Base-by-base conservation (phyloP, 192 early-diverging fungal species). In the Phlyctochytrium arcticum region DNA sequence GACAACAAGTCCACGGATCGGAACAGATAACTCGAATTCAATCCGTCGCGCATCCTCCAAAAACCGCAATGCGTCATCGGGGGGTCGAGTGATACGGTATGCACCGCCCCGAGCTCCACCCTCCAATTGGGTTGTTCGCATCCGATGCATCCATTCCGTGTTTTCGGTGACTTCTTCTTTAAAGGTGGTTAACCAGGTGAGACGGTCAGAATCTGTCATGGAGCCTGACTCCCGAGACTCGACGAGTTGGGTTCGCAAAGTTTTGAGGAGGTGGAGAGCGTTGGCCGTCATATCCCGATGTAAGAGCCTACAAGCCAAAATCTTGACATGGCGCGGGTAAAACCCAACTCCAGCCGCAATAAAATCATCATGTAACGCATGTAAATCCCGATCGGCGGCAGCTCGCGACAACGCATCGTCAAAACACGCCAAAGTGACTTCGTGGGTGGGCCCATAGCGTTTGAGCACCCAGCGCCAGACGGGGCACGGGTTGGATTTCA, bases 241-340 rank as follows among this genome's bases (percentile, higher is more conserved):
- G 21, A 23, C 19, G 15, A 77, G 51, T 56, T 82, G 80, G n/a
- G 58, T 42, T 6, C 62, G 33, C 66, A 82, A 56, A 9, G 55
- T 47, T 53, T 60, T 44, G 21, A 82, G 57, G 15, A 79, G 56
- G 47, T 74, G 65, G n/a, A 82, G 56, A 19, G 80, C 76, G 49
- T 79, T 82, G 54, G 67, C 59, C 1, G 80, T 77, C 80, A 82
- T 82, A 60, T 82, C 73, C 12, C 80, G 72, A 48, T 82, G 80
- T 2, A 82, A 63, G 19, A 82, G 70, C 6, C 80, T 46, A 34
- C 80, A 82, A 2, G 80, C 80, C 10, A 82, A 63, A 30, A 82
- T 82, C 50, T 82, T 82, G 36, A 82, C 61, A 46, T 82, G 80
- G 12, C 78, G 57, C 5, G 80, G 80, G 49, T 68, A 58, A 37